Evolutionary conservation across 805 yeast genomes (phyloP).

Genomic region (Candida easanensis): DNA sequence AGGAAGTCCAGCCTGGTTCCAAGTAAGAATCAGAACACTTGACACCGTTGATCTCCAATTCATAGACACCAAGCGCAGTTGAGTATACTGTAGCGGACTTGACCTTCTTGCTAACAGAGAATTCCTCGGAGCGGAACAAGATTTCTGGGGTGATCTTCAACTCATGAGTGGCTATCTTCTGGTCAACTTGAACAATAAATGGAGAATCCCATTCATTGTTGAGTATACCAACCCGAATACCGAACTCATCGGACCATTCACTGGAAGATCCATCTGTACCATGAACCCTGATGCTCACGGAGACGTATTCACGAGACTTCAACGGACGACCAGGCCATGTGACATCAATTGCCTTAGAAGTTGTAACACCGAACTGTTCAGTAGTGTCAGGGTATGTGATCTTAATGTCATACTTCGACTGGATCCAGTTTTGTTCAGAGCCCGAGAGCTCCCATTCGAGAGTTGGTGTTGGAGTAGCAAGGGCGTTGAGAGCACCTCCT

Average conservation of each 20-base stretch:
- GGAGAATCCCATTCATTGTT: conserved; percentile 14
- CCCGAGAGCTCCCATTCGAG: conserved; percentile 15
- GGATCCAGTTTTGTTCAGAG: conserved; percentile 14
- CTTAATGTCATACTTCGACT: conserved; percentile 6
- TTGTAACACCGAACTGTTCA: not conserved
- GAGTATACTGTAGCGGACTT: conserved; percentile 12
- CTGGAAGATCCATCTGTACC: conserved; percentile 15
- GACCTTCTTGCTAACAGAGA: conserved; percentile 3
- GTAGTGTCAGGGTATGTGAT: conserved; percentile 4
- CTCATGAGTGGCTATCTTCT: conserved; percentile 5
- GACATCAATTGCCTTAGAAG: conserved; percentile 4
- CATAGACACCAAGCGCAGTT: conserved; percentile 19
- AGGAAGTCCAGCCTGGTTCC: conserved; percentile 20
- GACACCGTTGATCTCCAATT: conserved; percentile 16
- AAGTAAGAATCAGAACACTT: conserved; percentile 9
- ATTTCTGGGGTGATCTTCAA: conserved; percentile 14
- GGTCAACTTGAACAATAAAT: conserved; percentile 11
- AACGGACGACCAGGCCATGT: conserved; percentile 15
- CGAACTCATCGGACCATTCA: conserved; percentile 9
- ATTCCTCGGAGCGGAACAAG: conserved; percentile 15
- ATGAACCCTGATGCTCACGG: conserved; percentile 8
- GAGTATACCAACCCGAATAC: conserved; percentile 9
- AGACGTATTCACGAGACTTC: conserved; percentile 7
- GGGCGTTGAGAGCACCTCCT: conserved; percentile 10
- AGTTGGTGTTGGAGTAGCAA: conserved; percentile 10